phyloP scores from a whole-genome alignment of 2,329 filamentous ascomycete genomes.

The Claviceps lovelessii region DNA sequence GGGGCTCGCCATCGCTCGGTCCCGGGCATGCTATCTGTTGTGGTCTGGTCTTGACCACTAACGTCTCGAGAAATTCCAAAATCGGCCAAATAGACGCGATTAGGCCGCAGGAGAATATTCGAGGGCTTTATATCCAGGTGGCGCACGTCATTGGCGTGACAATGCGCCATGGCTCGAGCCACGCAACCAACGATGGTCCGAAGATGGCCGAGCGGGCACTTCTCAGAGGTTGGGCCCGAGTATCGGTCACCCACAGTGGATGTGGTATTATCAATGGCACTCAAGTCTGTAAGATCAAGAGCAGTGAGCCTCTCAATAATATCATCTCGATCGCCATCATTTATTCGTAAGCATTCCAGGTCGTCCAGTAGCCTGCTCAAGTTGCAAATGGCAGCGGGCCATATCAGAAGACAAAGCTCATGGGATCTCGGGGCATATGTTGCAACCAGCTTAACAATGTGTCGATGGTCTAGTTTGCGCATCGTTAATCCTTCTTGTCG shows the following conservation, averaged over 20 bases:
- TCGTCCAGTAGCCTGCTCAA: constrained; percentile 28
- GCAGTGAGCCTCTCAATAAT: constrained; percentile 23
- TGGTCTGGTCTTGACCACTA: constrained; percentile 29
- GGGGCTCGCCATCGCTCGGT: constrained; percentile 32
- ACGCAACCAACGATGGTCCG: constrained; percentile 30
- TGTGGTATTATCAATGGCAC: constrained; percentile 17
- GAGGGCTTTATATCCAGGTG: constrained; percentile 34
- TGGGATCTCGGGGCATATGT: constrained; percentile 28
- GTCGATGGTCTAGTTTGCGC: constrained; percentile 31
- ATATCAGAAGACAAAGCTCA: constrained; percentile 31
- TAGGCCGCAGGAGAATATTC: constrained; percentile 31
- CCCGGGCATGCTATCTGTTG: constrained; percentile 26
- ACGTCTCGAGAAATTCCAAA: constrained; percentile 36
- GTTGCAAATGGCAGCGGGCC: constrained; percentile 33
- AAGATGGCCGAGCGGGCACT: constrained; percentile 27
- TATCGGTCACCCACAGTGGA: constrained; percentile 8
- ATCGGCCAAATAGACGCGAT: constrained; percentile 32
- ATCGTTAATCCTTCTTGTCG: constrained; percentile 32
- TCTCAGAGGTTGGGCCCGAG: constrained; percentile 10
- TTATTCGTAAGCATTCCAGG: constrained; percentile 25
- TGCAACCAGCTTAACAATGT: constrained; percentile 33
- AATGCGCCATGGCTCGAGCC: constrained; percentile 27
- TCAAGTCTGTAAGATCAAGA: constrained; percentile 24
- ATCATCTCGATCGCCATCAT: constrained; percentile 25
- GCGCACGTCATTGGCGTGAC: constrained; percentile 27